phyloP scores from a whole-genome alignment of 2,329 filamentous ascomycete genomes.

The Ascochyta viciae-villosae region DNA sequence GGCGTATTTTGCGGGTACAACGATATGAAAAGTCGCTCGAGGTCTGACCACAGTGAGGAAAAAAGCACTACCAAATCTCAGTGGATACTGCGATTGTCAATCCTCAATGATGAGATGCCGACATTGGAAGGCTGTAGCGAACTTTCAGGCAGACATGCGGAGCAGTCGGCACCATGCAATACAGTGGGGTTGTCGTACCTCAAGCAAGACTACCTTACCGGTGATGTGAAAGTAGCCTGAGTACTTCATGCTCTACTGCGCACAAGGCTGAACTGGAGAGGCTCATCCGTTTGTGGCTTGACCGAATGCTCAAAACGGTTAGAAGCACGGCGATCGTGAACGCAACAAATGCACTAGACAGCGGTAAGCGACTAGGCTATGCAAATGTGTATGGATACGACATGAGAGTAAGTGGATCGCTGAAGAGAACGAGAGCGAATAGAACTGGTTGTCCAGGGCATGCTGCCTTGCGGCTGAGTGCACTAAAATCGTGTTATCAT shows the following conservation, averaged over 20 bases:
- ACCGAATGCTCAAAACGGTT: slow-evolving; percentile 14
- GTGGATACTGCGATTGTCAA: not conserved
- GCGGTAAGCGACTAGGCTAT: slow-evolving; percentile 14
- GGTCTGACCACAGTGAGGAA: not conserved
- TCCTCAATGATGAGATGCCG: not conserved
- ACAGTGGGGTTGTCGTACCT: not conserved
- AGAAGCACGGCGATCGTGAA: slow-evolving; percentile 9
- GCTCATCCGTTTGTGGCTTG: slow-evolving; percentile 14
- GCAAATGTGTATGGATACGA: not conserved
- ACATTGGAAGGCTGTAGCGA: not conserved
- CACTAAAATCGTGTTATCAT: not conserved
- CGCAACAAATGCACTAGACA: slow-evolving; percentile 8
- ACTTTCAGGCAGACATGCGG: not conserved
- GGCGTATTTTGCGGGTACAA: slow-evolving; percentile 5
- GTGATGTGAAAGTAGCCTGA: slow-evolving; percentile 1
- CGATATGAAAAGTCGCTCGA: not conserved
- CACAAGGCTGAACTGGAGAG: slow-evolving; percentile 28
- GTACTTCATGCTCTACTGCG: slow-evolving; percentile 1
- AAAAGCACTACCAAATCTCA: not conserved
- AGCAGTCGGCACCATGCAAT: not conserved
- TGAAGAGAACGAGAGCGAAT: not conserved
- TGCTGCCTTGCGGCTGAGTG: not conserved
- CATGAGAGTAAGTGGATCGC: not conserved
- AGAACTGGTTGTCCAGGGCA: not conserved
- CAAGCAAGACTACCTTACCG: not conserved